phyloP scores from a whole-genome alignment of 78 protist genomes.

The Goniomonas avonlea region DNA sequence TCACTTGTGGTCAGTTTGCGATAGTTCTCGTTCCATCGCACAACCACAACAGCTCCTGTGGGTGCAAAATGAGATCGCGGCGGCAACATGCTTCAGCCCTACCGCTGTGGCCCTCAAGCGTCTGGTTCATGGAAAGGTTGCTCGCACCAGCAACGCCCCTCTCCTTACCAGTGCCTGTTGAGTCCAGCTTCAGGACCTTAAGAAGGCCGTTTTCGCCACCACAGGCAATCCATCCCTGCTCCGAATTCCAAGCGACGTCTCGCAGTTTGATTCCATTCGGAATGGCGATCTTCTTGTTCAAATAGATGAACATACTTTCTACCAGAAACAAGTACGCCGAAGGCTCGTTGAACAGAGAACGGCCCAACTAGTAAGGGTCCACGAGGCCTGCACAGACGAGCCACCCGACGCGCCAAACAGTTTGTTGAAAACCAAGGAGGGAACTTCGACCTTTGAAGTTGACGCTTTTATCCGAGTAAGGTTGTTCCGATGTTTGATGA shows the following conservation, averaged over 20 bases:
- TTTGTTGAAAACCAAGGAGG: too few species aligned
- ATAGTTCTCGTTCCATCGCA: slow-evolving; percentile 61
- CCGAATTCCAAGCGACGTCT: slow-evolving; percentile 56
- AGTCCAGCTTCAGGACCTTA: slow-evolving; percentile 49
- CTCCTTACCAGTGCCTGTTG: neutral
- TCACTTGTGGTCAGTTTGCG: slow-evolving; percentile 66
- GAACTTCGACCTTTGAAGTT: too few species aligned
- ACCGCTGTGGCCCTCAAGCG: slow-evolving; percentile 63
- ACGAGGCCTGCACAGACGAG: too few species aligned
- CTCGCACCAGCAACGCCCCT: neutral
- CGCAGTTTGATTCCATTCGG: slow-evolving; percentile 55
- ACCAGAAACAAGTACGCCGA: too few species aligned
- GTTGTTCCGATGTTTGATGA: too few species aligned
- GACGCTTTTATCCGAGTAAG: too few species aligned
- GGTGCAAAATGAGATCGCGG: neutral
- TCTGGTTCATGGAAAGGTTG: slow-evolving; percentile 63
- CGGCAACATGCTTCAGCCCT: neutral
- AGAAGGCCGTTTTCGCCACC: slow-evolving; percentile 73
- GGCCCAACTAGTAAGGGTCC: too few species aligned
- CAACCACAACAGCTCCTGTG: neutral
- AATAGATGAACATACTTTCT: slow-evolving; percentile 2
- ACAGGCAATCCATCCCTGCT: slow-evolving; percentile 67
- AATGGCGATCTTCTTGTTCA: slow-evolving; percentile 59
- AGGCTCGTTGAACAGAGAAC: too few species aligned
- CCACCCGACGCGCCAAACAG: too few species aligned